Conservation (phyloP, 139 green algal genomes). For the Picochlorum sp. region DNA sequence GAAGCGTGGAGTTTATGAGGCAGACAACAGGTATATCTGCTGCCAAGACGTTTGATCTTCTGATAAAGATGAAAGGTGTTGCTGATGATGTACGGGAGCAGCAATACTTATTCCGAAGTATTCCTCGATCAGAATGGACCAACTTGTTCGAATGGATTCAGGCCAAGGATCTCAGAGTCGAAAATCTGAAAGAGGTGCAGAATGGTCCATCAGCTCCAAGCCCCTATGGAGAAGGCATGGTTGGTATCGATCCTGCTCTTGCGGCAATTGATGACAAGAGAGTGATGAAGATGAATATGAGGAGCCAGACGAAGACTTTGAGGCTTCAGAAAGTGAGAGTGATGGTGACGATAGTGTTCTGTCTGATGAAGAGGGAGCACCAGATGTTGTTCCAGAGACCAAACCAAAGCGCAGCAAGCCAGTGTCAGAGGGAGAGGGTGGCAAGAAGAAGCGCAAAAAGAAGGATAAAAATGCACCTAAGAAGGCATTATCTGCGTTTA, state of each 20-base stretch:
- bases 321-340: constrained; percentile 26
- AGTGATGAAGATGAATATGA: constrained; percentile 23
- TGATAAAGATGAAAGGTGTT: constrained; percentile 55
- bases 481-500: constrained; percentile 69
- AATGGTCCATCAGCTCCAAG: constrained; percentile 45
- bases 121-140: constrained; percentile 79
- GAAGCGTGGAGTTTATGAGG: constrained; percentile 85
- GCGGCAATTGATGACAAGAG: constrained; percentile 3
- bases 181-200: constrained; percentile 71
- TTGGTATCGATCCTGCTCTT: not conserved
- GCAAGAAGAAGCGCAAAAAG: constrained; percentile 34
- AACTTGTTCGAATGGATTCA: constrained; percentile 89
- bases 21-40: constrained; percentile 47
- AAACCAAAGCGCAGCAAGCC: constrained; percentile 24
- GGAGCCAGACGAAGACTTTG: constrained; percentile 52
- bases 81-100: constrained; percentile 32
- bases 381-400: constrained; percentile 23
- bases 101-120: constrained; percentile 71
- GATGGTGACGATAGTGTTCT: constrained; percentile 30
- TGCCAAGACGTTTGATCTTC: constrained; percentile 89
- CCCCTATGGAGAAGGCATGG: constrained; percentile 35
- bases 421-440: constrained; percentile 13
- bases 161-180: constrained; percentile 70
- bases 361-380: constrained; percentile 37
- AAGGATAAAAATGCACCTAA: constrained; percentile 77